Evolutionary conservation across 2,329 filamentous ascomycete species (phyloP).

Genomic region (Diaporthe sp.): DNA sequence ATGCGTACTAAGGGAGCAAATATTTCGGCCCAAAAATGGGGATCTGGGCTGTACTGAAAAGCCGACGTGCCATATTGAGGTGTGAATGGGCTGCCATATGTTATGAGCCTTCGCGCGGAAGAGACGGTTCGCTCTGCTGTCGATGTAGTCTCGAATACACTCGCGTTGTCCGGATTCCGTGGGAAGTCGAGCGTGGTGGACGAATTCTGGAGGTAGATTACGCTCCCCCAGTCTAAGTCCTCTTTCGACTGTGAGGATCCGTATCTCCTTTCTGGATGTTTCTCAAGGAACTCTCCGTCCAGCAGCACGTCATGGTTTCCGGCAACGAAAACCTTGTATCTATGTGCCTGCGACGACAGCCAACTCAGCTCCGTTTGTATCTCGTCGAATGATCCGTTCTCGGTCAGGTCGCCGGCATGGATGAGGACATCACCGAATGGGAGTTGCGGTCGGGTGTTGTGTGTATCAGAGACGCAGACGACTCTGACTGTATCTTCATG

Average conservation of each 20-base stretch:
- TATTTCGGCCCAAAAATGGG: slow-evolving; percentile 32
- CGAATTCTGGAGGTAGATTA: slow-evolving; percentile 39
- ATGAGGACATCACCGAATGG: slow-evolving; percentile 53
- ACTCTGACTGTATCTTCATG: slow-evolving; percentile 33
- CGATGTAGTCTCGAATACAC: not conserved
- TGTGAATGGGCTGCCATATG: slow-evolving; percentile 42
- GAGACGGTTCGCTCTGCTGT: too few species aligned
- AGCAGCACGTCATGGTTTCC: slow-evolving; percentile 38
- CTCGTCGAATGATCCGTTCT: slow-evolving; percentile 50
- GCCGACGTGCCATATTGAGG: slow-evolving; percentile 39
- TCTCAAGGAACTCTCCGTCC: slow-evolving; percentile 30
- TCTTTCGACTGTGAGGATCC: slow-evolving; percentile 28
- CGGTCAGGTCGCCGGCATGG: slow-evolving; percentile 54
- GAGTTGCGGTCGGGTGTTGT: slow-evolving; percentile 48
- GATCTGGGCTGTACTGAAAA: slow-evolving; percentile 41
- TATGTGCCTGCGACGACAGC: slow-evolving; percentile 47
- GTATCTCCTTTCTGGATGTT: slow-evolving; percentile 36
- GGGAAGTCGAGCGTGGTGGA: slow-evolving; percentile 33
- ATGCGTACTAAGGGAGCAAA: not conserved
- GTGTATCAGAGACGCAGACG: slow-evolving; percentile 54
- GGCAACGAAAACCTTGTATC: slow-evolving; percentile 49
- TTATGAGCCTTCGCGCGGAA: slow-evolving; percentile 24
- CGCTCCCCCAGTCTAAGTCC: slow-evolving; percentile 39
- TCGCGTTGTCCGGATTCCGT: not conserved
- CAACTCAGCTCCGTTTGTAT: slow-evolving; percentile 48